A percentile compares a stretch with the other conserved stretches of the same genome.
Evolutionary conservation across 768 basidiomycete species (phyloP).

Genomic region (Calocybe cyanea): DNA sequence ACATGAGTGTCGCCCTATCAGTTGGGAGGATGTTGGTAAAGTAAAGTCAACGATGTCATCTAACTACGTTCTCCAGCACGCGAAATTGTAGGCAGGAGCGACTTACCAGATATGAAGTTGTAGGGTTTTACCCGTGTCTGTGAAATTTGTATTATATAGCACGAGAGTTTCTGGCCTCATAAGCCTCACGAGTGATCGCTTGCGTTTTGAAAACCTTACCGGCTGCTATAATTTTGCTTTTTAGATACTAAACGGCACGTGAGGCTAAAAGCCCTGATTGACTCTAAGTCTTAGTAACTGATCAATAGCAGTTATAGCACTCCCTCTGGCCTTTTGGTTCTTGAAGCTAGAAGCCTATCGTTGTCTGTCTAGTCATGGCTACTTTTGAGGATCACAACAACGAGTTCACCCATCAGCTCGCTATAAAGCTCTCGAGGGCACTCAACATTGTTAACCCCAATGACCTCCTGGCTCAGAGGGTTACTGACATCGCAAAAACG

Average conservation of each 20-base stretch:
- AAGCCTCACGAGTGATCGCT: too few species aligned
- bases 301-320: too few species aligned
- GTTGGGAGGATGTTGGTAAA: conserved; percentile 64
- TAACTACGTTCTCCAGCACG: conserved; percentile 40
- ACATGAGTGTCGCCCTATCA: conserved; percentile 58
- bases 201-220: too few species aligned
- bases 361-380: conserved; percentile 6
- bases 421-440: conserved; percentile 75
- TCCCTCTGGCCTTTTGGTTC: too few species aligned
- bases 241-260: too few species aligned
- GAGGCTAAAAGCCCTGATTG: too few species aligned
- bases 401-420: conserved; percentile 64
- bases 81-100: conserved; percentile 45
- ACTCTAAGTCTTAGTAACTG: too few species aligned
- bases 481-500: conserved; percentile 76
- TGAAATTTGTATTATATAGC: too few species aligned
- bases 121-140: too few species aligned
- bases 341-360: too few species aligned
- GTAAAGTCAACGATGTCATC: conserved; percentile 70
- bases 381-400: conserved; percentile 17
- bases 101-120: too few species aligned
- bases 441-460: conserved; percentile 83
- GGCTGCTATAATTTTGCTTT: not conserved
- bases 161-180: too few species aligned
- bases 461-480: conserved; percentile 72